Evolutionary conservation across 2,329 filamentous ascomycete species (phyloP).

Genomic region (Fusarium sp.): DNA sequence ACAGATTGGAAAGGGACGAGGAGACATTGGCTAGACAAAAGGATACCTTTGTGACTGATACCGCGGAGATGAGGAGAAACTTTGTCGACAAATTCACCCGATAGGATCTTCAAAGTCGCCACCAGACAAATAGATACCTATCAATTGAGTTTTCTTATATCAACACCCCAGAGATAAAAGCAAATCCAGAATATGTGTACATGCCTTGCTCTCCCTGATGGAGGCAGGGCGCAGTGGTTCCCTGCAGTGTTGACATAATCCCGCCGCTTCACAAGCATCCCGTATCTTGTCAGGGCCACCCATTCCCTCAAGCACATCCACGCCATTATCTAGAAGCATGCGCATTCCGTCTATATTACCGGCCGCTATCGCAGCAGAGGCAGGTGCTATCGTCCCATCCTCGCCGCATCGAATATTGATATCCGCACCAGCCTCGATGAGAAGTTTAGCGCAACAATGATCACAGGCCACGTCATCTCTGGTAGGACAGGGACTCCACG

Average conservation of each 20-base stretch:
- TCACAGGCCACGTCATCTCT: background rate
- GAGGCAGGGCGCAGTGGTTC: accelerated
- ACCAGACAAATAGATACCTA: background rate
- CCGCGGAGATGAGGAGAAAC: too few relatives aligned
- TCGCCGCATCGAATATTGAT: background rate
- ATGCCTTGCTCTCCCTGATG: background rate
- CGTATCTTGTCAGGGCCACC: accelerated
- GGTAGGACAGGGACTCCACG: too few relatives aligned
- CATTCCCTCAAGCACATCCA: background rate
- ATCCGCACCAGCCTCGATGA: background rate
- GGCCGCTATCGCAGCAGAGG: background rate
- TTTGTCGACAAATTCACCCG: too few relatives aligned
- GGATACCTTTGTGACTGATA: too few relatives aligned
- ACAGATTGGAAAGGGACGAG: too few relatives aligned
- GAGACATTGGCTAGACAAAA: too few relatives aligned
- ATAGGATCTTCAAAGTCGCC: background rate
- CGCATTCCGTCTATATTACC: background rate
- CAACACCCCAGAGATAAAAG: background rate
- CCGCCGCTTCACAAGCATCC: background rate
- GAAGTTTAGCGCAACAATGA: background rate
- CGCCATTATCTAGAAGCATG: background rate
- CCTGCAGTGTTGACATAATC: background rate
- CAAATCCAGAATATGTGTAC: background rate
- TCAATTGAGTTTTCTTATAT: background rate
- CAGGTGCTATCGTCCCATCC: background rate